Base-by-base conservation (phyloP, 1,284 basidiomycete genomes). In the Rhodotorula glutinis region DNA sequence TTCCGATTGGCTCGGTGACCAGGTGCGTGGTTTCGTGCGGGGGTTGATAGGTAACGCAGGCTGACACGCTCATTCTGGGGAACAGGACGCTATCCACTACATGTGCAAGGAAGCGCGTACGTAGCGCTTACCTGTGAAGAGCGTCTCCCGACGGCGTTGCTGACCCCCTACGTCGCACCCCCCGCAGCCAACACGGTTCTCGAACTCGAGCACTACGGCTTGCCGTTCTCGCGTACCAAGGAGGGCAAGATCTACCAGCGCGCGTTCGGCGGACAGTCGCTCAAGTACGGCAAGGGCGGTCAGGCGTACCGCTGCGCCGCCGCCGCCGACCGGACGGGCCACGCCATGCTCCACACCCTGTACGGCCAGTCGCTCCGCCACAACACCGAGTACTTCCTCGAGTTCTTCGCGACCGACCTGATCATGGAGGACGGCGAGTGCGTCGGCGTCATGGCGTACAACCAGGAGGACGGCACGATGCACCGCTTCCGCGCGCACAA, bases 191-290 rank as follows among this genome's bases (percentile, higher is more conserved):
- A 62, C 51, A 46, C 75, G 59, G 61, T 66, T 29, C 60, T 65
- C 29, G 79, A 98, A 91, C 89, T 98, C 73, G 96, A 99, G 81
- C 95, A 98, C 82, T 98, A 89, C 77, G 96, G 96, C 82, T 90
- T 99, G 19, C 96, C 96, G 47, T 99, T 98, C 84, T 98, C 96
- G 56, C 88, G 96, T 76, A 98, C 96, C 67, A 91, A 93, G 80
- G 96, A 99, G 74, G 96, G 96, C 77, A 98, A 98, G 83, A 98
- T 98, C 78, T 99, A 98, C 82, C 96, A 98, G 81, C 91, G 96
- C 79, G 96, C 96, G 46, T 98, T 99, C 78, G 96, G 96, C 82
- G 96, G 96, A 74, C 96, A 99, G 80, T 98, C 95, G 25, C 83
- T 98, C 74, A 88, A 98, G 79, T 98, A 82, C 79, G 96, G 96